Evolutionary conservation across 2,329 filamentous ascomycete genomes (phyloP), one percentile per base, ranked within the genome.

Genomic region (Westerdykella ornata): DNA sequence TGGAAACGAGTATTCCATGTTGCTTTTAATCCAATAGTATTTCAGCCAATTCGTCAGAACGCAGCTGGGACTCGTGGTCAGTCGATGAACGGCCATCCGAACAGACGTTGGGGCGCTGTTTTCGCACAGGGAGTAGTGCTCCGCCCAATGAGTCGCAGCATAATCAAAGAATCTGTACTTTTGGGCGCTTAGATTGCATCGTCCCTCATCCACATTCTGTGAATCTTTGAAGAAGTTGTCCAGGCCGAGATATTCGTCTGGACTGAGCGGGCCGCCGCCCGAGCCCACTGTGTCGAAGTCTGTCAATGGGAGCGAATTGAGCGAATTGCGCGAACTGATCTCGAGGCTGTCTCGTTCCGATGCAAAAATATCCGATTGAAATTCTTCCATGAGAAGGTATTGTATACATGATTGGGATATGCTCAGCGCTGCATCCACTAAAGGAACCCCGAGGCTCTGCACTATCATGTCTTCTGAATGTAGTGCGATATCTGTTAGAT

Each of bases 131-230:
- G 47, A 32, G 48, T 54, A 65, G 42, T 69, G 67, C 19, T 59
- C 43, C 20, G 63, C 52, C 68, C 66, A 70, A 49, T 68, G 45
- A 17, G 51, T 48, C 1, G 67, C 54, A 13, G 66, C 49, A 49
- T 70, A 70, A 33, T 56, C 55, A 46, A 66, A 67, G 35, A 69
- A 55, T 17, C 18, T 32, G 36, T 66, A 59, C 15, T 46, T 41
- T 9, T 55, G 41, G 28, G 43, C 39, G 18, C 68, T 47, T 18
- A 37, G 29, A 29, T 37, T 26, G 35, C 53, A 65, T 20, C 46
- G 36, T 16, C 58, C 56, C 35, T 47, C 41, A 13, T 55, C 52
- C 2, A 54, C 4, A 14, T 44, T 47, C 7, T 47, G 44, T 7
- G 47, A 34, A 28, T 64, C 59, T 30, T 54, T 45, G 37, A 62